Conservation (phyloP, 805 yeast species). For the Ogataea angusta region DNA sequence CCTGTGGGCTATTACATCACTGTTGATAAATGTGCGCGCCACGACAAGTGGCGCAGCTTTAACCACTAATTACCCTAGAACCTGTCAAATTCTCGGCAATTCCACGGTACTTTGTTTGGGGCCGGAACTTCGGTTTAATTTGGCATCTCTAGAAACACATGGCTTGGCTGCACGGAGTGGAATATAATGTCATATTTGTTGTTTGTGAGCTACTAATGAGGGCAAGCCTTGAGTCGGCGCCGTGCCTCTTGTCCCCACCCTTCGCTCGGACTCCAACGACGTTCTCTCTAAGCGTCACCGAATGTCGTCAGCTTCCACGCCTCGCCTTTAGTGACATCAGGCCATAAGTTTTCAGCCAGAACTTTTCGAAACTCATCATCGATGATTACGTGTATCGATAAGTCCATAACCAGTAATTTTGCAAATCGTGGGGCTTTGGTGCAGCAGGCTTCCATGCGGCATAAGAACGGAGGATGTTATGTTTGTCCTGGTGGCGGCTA, state of each 20-base stretch:
- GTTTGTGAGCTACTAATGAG: too few relatives aligned
- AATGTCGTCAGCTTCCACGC: not conserved
- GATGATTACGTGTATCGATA: not conserved
- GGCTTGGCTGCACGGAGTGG: too few relatives aligned
- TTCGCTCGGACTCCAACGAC: too few relatives aligned
- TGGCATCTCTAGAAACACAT: too few relatives aligned
- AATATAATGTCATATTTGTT: too few relatives aligned
- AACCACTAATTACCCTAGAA: not conserved
- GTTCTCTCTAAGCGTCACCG: not conserved
- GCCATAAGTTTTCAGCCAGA: not conserved
- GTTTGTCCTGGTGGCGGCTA: too few relatives aligned
- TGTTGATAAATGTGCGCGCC: not conserved
- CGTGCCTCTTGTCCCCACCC: too few relatives aligned
- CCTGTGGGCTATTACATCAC: constrained; percentile 4
- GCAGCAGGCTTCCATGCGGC: too few relatives aligned
- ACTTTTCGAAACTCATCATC: not conserved
- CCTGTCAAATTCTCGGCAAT: not conserved
- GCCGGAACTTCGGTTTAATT: too few relatives aligned
- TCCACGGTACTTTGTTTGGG: not conserved
- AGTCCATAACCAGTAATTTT: not conserved
- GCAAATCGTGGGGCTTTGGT: not conserved
- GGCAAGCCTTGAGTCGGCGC: too few relatives aligned
- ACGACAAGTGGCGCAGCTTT: constrained; percentile 7
- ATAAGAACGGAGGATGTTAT: too few relatives aligned
- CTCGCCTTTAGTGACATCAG: not conserved